Percentiles rank a stretch among this genome's conserved stretches.
phyloP scores from a whole-genome alignment of 2,329 filamentous ascomycete genomes.

The Delphinella strobiligena region DNA sequence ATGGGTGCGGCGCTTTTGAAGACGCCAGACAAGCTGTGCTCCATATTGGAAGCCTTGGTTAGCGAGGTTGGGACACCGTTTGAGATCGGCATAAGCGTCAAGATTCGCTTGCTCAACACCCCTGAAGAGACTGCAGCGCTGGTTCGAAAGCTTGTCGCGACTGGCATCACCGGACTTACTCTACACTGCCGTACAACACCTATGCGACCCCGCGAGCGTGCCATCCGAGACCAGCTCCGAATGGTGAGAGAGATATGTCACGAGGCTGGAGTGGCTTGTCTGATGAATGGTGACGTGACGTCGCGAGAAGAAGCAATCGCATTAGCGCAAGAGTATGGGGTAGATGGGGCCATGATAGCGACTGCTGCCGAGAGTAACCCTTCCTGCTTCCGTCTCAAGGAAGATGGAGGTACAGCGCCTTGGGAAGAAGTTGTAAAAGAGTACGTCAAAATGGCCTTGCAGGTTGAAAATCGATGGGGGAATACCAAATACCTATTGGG shows the following conservation, averaged over 20 bases:
- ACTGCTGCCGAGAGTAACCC: constrained; percentile 84
- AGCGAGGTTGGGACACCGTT: constrained; percentile 63
- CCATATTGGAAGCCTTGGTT: constrained; percentile 75
- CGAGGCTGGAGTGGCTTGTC: constrained; percentile 75
- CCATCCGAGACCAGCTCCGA: constrained; percentile 71
- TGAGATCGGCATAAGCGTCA: constrained; percentile 89
- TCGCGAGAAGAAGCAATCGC: constrained; percentile 58
- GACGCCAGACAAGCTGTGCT: constrained; percentile 70
- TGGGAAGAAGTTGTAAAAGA: constrained; percentile 70
- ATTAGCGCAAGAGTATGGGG: constrained; percentile 67
- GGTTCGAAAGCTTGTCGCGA: constrained; percentile 66
- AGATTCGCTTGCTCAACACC: constrained; percentile 79
- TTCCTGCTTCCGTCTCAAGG: constrained; percentile 64
- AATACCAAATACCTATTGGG: constrained; percentile 89
- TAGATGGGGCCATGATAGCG: constrained; percentile 95
- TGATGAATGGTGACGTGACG: constrained; percentile 91
- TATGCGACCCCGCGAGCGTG: constrained; percentile 82
- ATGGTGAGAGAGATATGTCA: constrained; percentile 76
- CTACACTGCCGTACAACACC: constrained; percentile 93
- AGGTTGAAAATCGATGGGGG: constrained; percentile 72
- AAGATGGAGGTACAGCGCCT: constrained; percentile 55
- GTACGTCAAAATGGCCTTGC: constrained; percentile 62
- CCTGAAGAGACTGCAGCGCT: constrained; percentile 63
- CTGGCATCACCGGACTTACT: constrained; percentile 84
- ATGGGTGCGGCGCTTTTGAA: constrained; percentile 90